Evolutionary conservation across 73 alveolate species (phyloP), one percentile per base, ranked within the genome.

Genomic region (Effrenium voratum): DNA sequence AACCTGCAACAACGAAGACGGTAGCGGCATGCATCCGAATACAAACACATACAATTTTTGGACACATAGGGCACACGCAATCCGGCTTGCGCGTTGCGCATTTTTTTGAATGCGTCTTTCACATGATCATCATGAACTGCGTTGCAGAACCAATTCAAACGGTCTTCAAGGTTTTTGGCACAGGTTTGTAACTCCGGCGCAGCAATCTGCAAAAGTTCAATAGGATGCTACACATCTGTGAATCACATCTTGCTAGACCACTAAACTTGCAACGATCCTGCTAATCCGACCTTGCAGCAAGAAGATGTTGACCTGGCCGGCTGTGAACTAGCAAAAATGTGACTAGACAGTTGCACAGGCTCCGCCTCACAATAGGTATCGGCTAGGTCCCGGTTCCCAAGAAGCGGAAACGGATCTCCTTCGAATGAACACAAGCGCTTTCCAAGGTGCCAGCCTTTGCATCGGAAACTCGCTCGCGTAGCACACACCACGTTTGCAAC

Each of bases 331-430:
- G 10, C 22, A 52, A 13, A 22, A 22, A 52, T 52, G 68, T 10
- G 22, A 13, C 68, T 52, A 52, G n/a, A n/a, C n/a, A n/a, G n/a
- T n/a, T n/a, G n/a, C n/a, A n/a, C n/a, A n/a, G n/a, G n/a, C n/a
- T n/a, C n/a, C n/a, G n/a, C n/a, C 28, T 22, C 72, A 57, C 72
- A 22, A 22, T 57, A 22, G n/a, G 28, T 19, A 16, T 26, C 40
- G 34, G 79, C 49, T 81, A 30, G 26, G 72, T 19, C 6, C 91
- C 91, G 91, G 34, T 81, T 70, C 72, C 91, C 16, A 81, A 81
- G 47, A 81, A 81, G 91, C 91, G 91, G 47, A 81, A 81, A 6
- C 91, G 91, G 91, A 81, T 81, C 91, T 81, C 91, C 91, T 81
- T 70, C n/a, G n/a, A 19, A 52, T 52, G 63, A 52, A 12, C 63